Evolutionary conservation across 2,329 filamentous ascomycete genomes (phyloP).

Genomic region (Fusarium sp.): DNA sequence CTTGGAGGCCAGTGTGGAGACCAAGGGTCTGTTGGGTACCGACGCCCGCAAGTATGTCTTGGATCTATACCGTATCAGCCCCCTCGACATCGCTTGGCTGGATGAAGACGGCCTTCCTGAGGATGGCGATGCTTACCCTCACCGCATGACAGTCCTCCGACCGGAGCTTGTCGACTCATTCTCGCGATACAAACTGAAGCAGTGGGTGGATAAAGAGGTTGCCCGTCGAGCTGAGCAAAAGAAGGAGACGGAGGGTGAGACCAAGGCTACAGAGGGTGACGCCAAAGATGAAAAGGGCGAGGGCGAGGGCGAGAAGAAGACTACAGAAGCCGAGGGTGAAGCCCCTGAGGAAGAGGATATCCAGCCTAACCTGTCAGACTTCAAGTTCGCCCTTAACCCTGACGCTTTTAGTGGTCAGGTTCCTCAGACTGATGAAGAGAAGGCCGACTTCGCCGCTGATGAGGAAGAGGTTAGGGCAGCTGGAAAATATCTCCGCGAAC

Average conservation of each 20-base stretch:
- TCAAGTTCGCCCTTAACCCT: constrained; percentile 89
- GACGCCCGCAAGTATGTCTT: constrained; percentile 98
- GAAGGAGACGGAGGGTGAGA: constrained; percentile 36
- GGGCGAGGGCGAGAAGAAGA: constrained; percentile 46
- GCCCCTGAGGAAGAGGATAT: constrained; percentile 50
- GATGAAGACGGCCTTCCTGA: constrained; percentile 71
- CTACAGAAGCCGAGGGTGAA: constrained; percentile 42
- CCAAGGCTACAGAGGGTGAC: constrained; percentile 39
- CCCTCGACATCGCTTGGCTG: constrained; percentile 89
- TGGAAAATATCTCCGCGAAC: constrained; percentile 78
- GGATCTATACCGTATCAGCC: constrained; percentile 93
- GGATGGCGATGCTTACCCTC: constrained; percentile 74
- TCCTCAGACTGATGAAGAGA: constrained; percentile 91
- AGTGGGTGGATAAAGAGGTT: constrained; percentile 85
- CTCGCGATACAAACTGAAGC: constrained; percentile 84
- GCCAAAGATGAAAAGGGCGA: constrained; percentile 43
- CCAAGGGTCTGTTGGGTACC: constrained; percentile 95
- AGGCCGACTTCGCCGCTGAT: constrained; percentile 81
- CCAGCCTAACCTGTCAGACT: constrained; percentile 85
- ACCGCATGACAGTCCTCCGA: constrained; percentile 94
- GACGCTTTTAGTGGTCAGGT: constrained; percentile 94
- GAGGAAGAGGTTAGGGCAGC: constrained; percentile 89
- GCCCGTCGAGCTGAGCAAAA: constrained; percentile 62
- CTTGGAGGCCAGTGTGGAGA: constrained; percentile 94
- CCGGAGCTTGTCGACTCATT: constrained; percentile 90